Percentiles rank a stretch among this genome's conserved stretches.
Evolutionary conservation across 257 asterid genomes (phyloP).

Genomic region (Fraxinus pennsylvanica): DNA sequence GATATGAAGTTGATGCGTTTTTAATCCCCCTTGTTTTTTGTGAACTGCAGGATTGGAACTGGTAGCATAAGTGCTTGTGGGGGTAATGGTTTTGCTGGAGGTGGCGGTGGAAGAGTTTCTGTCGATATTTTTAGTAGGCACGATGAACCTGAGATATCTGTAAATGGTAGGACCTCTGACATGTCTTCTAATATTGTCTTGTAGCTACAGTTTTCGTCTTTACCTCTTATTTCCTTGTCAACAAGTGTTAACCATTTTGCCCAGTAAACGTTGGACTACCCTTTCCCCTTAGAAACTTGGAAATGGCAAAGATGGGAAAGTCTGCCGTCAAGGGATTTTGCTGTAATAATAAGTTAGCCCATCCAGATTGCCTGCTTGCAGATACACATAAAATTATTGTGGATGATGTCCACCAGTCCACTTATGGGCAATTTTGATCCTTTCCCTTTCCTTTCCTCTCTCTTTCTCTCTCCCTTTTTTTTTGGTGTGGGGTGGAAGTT

Average conservation of each 20-base stretch:
- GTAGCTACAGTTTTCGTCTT: background rate
- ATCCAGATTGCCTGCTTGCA: background rate
- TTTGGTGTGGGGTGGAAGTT: background rate
- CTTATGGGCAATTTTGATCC: background rate
- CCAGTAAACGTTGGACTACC: background rate
- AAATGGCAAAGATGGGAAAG: slow-evolving; percentile 1
- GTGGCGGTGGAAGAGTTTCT: slow-evolving; percentile 96
- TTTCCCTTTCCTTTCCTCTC: background rate
- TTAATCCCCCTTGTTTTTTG: slow-evolving; percentile 31
- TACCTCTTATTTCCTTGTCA: background rate
- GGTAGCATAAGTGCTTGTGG: slow-evolving; percentile 92
- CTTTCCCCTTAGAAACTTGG: background rate
- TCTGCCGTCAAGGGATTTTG: slow-evolving; percentile 11
- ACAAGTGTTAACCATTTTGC: background rate
- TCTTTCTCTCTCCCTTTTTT: background rate
- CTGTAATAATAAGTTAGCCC: slow-evolving; percentile 1
- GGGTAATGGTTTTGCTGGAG: slow-evolving; percentile 95
- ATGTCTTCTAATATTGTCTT: background rate
- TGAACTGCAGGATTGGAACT: slow-evolving; percentile 80
- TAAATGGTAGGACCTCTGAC: slow-evolving; percentile 56
- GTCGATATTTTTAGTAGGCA: slow-evolving; percentile 94
- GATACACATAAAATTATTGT: background rate
- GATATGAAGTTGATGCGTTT: slow-evolving; percentile 21
- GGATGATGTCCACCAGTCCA: background rate
- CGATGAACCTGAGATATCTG: slow-evolving; percentile 77